phyloP scores from a whole-genome alignment of 1,284 basidiomycete genomes.

The Vanrija sp. region DNA sequence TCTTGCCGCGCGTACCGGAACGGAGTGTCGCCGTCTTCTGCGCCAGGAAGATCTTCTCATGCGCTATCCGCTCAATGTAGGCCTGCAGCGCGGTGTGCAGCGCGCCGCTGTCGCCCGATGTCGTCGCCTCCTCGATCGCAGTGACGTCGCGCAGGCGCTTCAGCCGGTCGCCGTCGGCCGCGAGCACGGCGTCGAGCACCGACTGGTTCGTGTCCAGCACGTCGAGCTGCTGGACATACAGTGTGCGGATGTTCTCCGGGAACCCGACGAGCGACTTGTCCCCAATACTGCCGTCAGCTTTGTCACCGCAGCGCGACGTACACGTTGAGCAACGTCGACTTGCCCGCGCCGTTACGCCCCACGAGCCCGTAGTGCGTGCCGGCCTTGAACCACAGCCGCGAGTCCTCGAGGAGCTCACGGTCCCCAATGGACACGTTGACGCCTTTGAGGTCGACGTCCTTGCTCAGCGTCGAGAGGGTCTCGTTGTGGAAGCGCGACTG shows the following conservation, averaged over 20 bases:
- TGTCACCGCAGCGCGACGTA: slow-evolving; percentile 61
- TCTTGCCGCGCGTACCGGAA: slow-evolving; percentile 16
- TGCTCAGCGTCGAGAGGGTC: slow-evolving; percentile 46
- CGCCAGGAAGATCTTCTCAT: slow-evolving; percentile 7
- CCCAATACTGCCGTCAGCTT: slow-evolving; percentile 59
- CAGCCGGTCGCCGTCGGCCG: slow-evolving; percentile 7
- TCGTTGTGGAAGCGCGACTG: slow-evolving; percentile 55
- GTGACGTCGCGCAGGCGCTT: slow-evolving; percentile 6
- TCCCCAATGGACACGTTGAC: slow-evolving; percentile 55
- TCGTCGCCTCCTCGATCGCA: slow-evolving; percentile 3
- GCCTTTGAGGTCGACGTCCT: slow-evolving; percentile 55
- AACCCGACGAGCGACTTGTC: slow-evolving; percentile 75
- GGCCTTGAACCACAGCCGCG: slow-evolving; percentile 56
- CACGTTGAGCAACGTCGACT: slow-evolving; percentile 46
- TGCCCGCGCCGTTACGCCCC: slow-evolving; percentile 60
- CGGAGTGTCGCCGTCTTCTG: slow-evolving; percentile 19
- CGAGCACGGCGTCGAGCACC: slow-evolving; percentile 1
- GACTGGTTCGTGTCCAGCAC: slow-evolving; percentile 69
- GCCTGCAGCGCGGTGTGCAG: not conserved
- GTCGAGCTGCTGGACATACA: slow-evolving; percentile 81
- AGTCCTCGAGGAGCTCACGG: slow-evolving; percentile 56
- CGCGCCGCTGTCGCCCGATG: not conserved
- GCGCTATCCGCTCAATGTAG: slow-evolving; percentile 5
- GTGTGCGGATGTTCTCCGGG: slow-evolving; percentile 73
- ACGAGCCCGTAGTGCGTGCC: slow-evolving; percentile 57